Base-by-base conservation (phyloP, 768 basidiomycete species). In the Solioccasus polychromus region DNA sequence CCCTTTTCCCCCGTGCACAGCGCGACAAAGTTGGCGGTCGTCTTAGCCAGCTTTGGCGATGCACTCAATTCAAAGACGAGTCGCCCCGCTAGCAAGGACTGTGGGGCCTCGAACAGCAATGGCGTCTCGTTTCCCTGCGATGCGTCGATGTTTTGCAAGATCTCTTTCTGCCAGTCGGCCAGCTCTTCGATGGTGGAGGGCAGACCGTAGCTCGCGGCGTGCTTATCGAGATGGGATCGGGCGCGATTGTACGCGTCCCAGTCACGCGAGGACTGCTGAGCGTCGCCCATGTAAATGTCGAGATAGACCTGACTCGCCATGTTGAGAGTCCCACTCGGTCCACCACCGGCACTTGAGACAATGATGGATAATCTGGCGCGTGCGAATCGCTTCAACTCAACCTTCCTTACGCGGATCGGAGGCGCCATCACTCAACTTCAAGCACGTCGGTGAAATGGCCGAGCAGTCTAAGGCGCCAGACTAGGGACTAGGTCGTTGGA, bases 381-480 rank as follows among this genome's bases (percentile, higher is more conserved):
- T n/a, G n/a, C n/a, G n/a, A n/a, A n/a, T n/a, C n/a, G n/a, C n/a
- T n/a, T n/a, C n/a, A n/a, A n/a, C n/a, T n/a, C n/a, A n/a, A n/a
- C n/a, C n/a, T n/a, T n/a, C n/a, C n/a, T n/a, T n/a, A n/a, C n/a
- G n/a, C n/a, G n/a, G n/a, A n/a, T n/a, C n/a, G n/a, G n/a, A n/a
- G n/a, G n/a, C n/a, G n/a, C n/a, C n/a, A n/a, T n/a, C n/a, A n/a
- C n/a, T n/a, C n/a, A n/a, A n/a, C n/a, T n/a, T n/a, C n/a, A n/a
- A n/a, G n/a, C n/a, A n/a, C n/a, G 14, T 19, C 0, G 53, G 62
- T 43, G 53, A 75, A 72, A 76, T 77, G 76, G 75, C 76, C 76
- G 75, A 77, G 76, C 72, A 76, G 75, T 77, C 75, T 68, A 77
- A 74, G 76, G 75, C 75, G 75, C 77, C 75, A 76, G 75, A 77